Evolutionary conservation across 2,329 filamentous ascomycete genomes (phyloP).

Genomic region (Phyllosticta citriasiana): DNA sequence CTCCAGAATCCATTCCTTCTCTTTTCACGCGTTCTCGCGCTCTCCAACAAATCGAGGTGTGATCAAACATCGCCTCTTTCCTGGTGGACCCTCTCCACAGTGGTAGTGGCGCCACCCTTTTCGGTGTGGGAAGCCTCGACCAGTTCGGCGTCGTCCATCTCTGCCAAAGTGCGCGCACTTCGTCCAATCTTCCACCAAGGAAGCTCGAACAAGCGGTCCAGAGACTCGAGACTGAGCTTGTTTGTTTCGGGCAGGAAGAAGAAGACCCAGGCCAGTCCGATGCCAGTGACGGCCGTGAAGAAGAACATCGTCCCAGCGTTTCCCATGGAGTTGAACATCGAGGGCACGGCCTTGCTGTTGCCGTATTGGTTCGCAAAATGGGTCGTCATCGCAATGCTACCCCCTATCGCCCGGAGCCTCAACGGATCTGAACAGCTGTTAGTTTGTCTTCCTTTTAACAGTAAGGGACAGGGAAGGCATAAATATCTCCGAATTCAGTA

Average conservation of each 20-base stretch:
- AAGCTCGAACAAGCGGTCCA: slow-evolving; percentile 62
- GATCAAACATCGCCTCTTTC: background rate
- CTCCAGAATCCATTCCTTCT: too few species aligned
- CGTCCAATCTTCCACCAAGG: slow-evolving; percentile 66
- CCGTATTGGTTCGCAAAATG: slow-evolving; percentile 75
- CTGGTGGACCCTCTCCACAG: background rate
- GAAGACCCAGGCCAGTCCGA: slow-evolving; percentile 62
- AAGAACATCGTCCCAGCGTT: slow-evolving; percentile 66
- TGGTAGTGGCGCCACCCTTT: background rate
- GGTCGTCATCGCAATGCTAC: slow-evolving; percentile 64
- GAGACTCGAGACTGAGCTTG: slow-evolving; percentile 53
- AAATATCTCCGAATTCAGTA: slow-evolving; percentile 65
- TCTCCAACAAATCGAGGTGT: too few species aligned
- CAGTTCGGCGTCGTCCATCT: slow-evolving; percentile 13
- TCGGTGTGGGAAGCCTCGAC: background rate
- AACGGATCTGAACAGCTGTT: too few species aligned
- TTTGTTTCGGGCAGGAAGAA: slow-evolving; percentile 64
- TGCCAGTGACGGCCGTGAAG: slow-evolving; percentile 57
- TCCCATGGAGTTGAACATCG: slow-evolving; percentile 56
- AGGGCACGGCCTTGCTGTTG: slow-evolving; percentile 63
- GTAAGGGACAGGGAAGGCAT: slow-evolving; percentile 47
- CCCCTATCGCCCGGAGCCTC: slow-evolving; percentile 55
- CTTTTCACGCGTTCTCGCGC: too few species aligned
- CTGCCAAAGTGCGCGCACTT: slow-evolving; percentile 19
- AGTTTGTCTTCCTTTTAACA: too few species aligned